Evolutionary conservation across 768 basidiomycete species (phyloP), one percentile per base, ranked within the genome.

Genomic region (Brasilioporus rufonigricans): DNA sequence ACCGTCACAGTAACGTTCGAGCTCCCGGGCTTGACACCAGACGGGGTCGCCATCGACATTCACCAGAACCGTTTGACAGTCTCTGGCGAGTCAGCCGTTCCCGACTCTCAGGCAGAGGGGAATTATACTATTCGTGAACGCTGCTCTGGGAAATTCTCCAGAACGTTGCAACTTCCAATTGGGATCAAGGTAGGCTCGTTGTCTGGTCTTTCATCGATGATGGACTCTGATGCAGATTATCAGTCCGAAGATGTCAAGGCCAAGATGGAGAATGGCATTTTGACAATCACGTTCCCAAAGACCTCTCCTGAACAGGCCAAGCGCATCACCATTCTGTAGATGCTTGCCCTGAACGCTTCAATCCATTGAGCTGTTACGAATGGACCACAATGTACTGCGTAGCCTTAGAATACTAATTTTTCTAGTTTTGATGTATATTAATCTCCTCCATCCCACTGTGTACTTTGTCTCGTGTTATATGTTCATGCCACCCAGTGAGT

Each of bases 1-100:
- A 54, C 60, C 19, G 75, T 82, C 26, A 80, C 77, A 2, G 81
- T 79, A 11, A 75, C 76, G 8, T 80, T 84, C 55, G 83, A 83
- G 60, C 67, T 82, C 4, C 83, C 83, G 3, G 81, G 83, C 10
- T 63, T 83, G 49, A 77, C 73, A 50, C 77, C 80, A 50, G 75
- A 79, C 40, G 71, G 75, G 45, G 72, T 83, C 40, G 60, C 67
- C 35, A 77, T 83, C 46, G 75, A 82, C 48, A 64, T 82, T 19
- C 73, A 75, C 38, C 74, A 80, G 55, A 73, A 75, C 53, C 73
- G 72, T 35, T 65, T 84, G 48, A 78, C 71, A 2, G 69, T 85
- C 33, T 76, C 77, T 9, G 80, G 79, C 24, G 75, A 82, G 62
- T 70, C 60, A 26, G 65, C 67, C 12, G 43, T 61, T 4, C 68